Percentiles rank a stretch among this genome's conserved stretches.
phyloP scores from a whole-genome alignment of 495 filamentous ascomycete species.

The Daldinia decipiens region DNA sequence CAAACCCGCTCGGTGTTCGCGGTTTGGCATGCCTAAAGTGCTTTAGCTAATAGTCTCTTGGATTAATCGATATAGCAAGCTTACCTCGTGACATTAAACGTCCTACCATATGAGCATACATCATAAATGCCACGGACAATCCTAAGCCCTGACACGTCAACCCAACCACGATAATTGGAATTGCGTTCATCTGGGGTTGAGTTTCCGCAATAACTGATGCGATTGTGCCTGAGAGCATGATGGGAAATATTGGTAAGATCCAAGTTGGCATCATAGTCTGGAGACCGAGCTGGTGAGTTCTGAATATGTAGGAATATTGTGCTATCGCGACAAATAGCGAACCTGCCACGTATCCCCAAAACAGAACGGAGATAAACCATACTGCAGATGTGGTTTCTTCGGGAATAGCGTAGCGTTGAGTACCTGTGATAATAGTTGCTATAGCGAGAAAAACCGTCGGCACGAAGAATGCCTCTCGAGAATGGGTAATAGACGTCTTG shows the following conservation, averaged over 20 bases:
- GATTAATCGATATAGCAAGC: conserved; percentile 54
- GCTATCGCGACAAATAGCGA: conserved; percentile 56
- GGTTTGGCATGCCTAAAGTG: conserved; percentile 55
- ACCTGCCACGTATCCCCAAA: conserved; percentile 61
- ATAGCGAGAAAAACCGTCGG: conserved; percentile 73
- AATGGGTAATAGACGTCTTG: conserved; percentile 65
- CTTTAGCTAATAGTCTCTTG: neutral
- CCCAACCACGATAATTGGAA: conserved; percentile 61
- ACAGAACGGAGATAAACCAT: conserved; percentile 54
- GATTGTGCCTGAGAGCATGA: conserved; percentile 63
- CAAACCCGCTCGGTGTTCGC: conserved; percentile 66
- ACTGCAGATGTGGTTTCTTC: conserved; percentile 47
- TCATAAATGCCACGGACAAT: conserved; percentile 58
- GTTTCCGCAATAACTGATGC: conserved; percentile 55
- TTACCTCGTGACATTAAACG: conserved; percentile 62
- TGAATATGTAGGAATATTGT: conserved; percentile 64
- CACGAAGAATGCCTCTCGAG: conserved; percentile 73
- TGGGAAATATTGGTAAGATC: conserved; percentile 67
- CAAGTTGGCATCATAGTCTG: conserved; percentile 62
- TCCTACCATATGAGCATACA: conserved; percentile 66
- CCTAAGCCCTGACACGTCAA: conserved; percentile 64
- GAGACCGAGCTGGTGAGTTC: conserved; percentile 47
- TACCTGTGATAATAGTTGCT: conserved; percentile 69
- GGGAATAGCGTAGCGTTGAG: conserved; percentile 66
- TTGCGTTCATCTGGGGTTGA: conserved; percentile 54